These are phyloP conservation scores for Penicillium paneum DNA, from an alignment of 2,329 filamentous ascomycete species.

Conservation along the genomic window DNA sequence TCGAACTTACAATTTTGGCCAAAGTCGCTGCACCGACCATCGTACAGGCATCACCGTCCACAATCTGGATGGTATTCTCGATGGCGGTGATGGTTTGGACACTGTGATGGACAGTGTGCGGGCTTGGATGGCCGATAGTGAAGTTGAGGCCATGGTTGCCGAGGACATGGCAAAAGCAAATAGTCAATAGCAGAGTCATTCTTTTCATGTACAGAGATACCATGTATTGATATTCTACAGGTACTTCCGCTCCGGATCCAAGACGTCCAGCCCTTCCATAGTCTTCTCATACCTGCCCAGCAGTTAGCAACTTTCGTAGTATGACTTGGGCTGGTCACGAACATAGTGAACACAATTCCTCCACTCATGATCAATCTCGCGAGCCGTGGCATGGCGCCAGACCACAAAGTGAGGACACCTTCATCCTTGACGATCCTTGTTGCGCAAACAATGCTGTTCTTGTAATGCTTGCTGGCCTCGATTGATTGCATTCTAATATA, in stretches of 20 bases:
- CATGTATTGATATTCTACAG: slow-evolving; percentile 52
- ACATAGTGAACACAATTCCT: slow-evolving; percentile 96
- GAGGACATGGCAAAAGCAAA: slow-evolving; percentile 55
- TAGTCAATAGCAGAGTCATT: slow-evolving; percentile 4
- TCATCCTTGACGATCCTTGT: slow-evolving; percentile 82
- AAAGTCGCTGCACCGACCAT: slow-evolving; percentile 85
- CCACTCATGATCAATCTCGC: slow-evolving; percentile 84
- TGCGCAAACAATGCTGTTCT: slow-evolving; percentile 82
- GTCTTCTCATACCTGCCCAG: slow-evolving; percentile 75
- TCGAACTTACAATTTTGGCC: slow-evolving; percentile 78
- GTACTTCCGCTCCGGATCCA: slow-evolving; percentile 82
- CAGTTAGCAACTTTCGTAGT: slow-evolving; percentile 12
- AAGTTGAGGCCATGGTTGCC: slow-evolving; percentile 67
- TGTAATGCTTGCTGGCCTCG: slow-evolving; percentile 75
- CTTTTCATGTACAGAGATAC: slow-evolving; percentile 12
- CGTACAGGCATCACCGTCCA: slow-evolving; percentile 75
- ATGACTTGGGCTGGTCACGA: slow-evolving; percentile 31
- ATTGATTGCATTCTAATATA: slow-evolving; percentile 82
- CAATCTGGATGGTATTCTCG: slow-evolving; percentile 75
- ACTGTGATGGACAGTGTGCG: slow-evolving; percentile 74
- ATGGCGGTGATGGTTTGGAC: slow-evolving; percentile 69
- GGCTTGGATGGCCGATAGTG: slow-evolving; percentile 70
- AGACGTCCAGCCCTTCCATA: slow-evolving; percentile 75
- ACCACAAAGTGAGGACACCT: slow-evolving; percentile 88
- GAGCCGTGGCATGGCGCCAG: slow-evolving; percentile 80